These are phyloP conservation scores for Cyclocybe aegerita DNA, from an alignment of 768 basidiomycete species.

Conservation along the genomic window DNA sequence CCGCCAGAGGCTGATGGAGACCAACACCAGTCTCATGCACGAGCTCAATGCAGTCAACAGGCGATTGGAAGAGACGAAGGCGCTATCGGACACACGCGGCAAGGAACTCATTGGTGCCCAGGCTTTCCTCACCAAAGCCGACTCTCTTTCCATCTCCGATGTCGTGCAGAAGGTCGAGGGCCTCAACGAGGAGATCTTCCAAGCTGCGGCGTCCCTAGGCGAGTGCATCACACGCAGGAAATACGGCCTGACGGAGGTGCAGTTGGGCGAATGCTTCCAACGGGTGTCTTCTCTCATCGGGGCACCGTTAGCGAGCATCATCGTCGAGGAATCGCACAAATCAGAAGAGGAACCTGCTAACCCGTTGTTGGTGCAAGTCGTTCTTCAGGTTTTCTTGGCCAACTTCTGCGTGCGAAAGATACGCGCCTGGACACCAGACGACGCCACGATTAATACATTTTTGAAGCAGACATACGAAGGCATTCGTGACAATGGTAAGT, in stretches of 20 bases:
- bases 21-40: neutral
- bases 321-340: slow-evolving; percentile 1
- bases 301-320: slow-evolving; percentile 3
- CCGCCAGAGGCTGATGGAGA: slow-evolving; percentile 1
- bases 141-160: slow-evolving; percentile 30
- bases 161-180: no score
- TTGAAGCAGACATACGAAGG: slow-evolving; percentile 1
- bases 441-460: neutral
- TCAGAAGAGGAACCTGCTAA: slow-evolving; percentile 8
- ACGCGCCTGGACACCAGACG: neutral
- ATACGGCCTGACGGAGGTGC: slow-evolving; percentile 42
- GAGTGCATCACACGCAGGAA: no score
- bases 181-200: no score
- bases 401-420: slow-evolving; percentile 8
- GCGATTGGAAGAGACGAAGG: slow-evolving; percentile 12
- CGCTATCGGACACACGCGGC: slow-evolving; percentile 31
- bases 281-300: slow-evolving; percentile 5
- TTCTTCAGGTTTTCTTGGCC: slow-evolving; percentile 11
- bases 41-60: slow-evolving; percentile 9
- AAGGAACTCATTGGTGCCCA: slow-evolving; percentile 45
- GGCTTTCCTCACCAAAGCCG: slow-evolving; percentile 41
- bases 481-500: slow-evolving; percentile 8
- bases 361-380: slow-evolving; percentile 16
- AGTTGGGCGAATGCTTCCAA: neutral
- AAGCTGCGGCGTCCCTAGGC: no score